A percentile compares a stretch with the other conserved stretches of the same genome.
Conservation (phyloP, 2,329 filamentous ascomycete species). For the Hypoxylon rubiginosum region DNA sequence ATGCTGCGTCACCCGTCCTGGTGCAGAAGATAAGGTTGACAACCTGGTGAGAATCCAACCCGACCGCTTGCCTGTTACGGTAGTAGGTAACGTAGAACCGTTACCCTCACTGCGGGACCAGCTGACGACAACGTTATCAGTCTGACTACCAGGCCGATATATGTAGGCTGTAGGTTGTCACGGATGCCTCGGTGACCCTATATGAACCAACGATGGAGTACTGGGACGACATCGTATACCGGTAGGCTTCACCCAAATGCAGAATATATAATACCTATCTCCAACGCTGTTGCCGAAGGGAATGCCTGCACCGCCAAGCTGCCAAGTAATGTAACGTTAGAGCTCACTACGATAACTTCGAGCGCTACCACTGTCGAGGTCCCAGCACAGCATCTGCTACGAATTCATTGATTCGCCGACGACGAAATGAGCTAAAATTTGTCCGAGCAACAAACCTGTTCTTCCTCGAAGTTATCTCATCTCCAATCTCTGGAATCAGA, state of each 20-base stretch:
- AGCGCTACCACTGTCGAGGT: not conserved
- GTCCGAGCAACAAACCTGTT: not conserved
- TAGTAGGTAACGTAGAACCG: constrained; percentile 24
- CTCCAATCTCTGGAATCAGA: not conserved
- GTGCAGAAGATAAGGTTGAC: constrained; percentile 35
- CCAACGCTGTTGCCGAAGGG: not conserved
- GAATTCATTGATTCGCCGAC: not conserved
- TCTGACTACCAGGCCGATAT: constrained; percentile 5
- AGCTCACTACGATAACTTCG: not conserved
- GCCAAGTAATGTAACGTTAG: constrained; percentile 9
- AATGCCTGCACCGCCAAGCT: not conserved
- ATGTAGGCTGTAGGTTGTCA: not conserved
- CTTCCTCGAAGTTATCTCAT: not conserved
- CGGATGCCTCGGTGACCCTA: not conserved
- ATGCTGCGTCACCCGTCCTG: constrained; percentile 30
- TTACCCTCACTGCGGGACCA: constrained; percentile 27
- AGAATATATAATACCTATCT: not conserved
- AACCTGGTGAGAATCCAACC: constrained; percentile 10
- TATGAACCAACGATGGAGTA: not conserved
- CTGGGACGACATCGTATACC: not conserved
- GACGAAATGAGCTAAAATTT: not conserved
- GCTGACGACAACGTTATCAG: constrained; percentile 23
- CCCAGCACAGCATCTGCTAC: not conserved
- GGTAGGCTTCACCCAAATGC: not conserved
- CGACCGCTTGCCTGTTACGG: constrained; percentile 35